Evolutionary conservation across 2,329 filamentous ascomycete species (phyloP).

Genomic region (Xylaria sp.): DNA sequence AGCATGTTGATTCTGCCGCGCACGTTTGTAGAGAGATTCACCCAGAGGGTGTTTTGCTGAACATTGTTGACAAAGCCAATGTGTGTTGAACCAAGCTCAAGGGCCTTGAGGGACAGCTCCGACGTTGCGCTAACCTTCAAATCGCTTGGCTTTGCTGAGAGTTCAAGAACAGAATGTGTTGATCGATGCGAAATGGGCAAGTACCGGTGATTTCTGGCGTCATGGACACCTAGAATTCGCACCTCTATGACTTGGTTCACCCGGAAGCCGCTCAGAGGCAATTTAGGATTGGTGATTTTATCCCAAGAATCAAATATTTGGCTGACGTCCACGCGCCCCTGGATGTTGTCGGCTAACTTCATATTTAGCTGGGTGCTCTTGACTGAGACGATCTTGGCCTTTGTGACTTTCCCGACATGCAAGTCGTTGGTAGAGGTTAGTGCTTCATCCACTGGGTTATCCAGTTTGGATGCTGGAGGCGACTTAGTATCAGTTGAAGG

Average conservation of each 20-base stretch:
- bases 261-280: slow-evolving; percentile 80
- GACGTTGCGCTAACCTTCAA: slow-evolving; percentile 58
- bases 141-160: slow-evolving; percentile 82
- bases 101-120: slow-evolving; percentile 75
- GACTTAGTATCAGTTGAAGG: slow-evolving; percentile 51
- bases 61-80: slow-evolving; percentile 94
- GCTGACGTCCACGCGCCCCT: slow-evolving; percentile 93
- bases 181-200: slow-evolving; percentile 89
- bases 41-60: slow-evolving; percentile 83
- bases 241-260: slow-evolving; percentile 77
- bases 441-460: slow-evolving; percentile 68
- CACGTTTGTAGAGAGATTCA: slow-evolving; percentile 88
- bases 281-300: slow-evolving; percentile 83
- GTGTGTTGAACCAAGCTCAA: slow-evolving; percentile 77
- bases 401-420: slow-evolving; percentile 75
- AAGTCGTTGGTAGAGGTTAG: slow-evolving; percentile 78
- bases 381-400: slow-evolving; percentile 82
- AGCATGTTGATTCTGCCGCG: slow-evolving; percentile 84
- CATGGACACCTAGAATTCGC: slow-evolving; percentile 86
- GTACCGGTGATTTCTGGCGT: slow-evolving; percentile 90
- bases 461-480: slow-evolving; percentile 53
- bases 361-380: slow-evolving; percentile 96
- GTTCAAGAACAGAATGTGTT: slow-evolving; percentile 84
- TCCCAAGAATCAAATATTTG: slow-evolving; percentile 91
- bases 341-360: slow-evolving; percentile 83